Conservation (phyloP, 495 filamentous ascomycete genomes). For the Aspergillus carlsbadensis region DNA sequence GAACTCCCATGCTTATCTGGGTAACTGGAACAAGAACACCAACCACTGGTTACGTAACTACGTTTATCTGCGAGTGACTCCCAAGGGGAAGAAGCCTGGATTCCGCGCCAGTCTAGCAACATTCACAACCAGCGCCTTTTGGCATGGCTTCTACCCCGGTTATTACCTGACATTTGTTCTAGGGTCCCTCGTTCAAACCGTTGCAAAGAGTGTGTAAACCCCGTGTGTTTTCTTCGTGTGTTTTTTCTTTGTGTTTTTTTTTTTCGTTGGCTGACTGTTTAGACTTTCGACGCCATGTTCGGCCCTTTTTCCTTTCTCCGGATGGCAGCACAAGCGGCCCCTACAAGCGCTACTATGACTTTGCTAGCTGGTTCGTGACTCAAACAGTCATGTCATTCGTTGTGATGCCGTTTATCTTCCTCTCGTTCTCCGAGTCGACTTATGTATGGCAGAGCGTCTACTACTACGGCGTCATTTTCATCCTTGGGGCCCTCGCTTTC, state of each 20-base stretch:
- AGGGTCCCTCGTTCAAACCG: conserved; percentile 85
- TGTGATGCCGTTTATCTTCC: conserved; percentile 78
- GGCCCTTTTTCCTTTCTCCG: conserved; percentile 88
- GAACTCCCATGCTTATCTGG: conserved; percentile 85
- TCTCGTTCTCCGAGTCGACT: conserved; percentile 64
- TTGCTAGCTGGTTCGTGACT: conserved; percentile 74
- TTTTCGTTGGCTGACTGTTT: neutral
- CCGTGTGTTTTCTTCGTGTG: neutral
- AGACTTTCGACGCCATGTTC: conserved; percentile 87
- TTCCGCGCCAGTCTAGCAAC: conserved; percentile 94
- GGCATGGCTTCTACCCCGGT: conserved; percentile 97
- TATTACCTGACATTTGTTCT: conserved; percentile 92
- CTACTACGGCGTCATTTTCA: conserved; percentile 77
- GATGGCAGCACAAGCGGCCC: conserved; percentile 62
- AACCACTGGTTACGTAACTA: conserved; percentile 97
- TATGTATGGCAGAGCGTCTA: conserved; percentile 81
- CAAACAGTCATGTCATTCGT: conserved; percentile 82
- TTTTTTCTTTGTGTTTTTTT: no score
- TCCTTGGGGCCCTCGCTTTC: conserved; percentile 62
- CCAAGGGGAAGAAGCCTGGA: conserved; percentile 92
- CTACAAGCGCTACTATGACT: conserved; percentile 83
- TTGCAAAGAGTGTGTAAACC: conserved; percentile 76
- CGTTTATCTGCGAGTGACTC: conserved; percentile 91
- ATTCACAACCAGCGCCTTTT: conserved; percentile 90
- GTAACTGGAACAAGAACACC: conserved; percentile 97